Evolutionary conservation across 805 yeast genomes (phyloP), one percentile per base, ranked within the genome.

Genomic region (Crinitomyces ghanaensis): DNA sequence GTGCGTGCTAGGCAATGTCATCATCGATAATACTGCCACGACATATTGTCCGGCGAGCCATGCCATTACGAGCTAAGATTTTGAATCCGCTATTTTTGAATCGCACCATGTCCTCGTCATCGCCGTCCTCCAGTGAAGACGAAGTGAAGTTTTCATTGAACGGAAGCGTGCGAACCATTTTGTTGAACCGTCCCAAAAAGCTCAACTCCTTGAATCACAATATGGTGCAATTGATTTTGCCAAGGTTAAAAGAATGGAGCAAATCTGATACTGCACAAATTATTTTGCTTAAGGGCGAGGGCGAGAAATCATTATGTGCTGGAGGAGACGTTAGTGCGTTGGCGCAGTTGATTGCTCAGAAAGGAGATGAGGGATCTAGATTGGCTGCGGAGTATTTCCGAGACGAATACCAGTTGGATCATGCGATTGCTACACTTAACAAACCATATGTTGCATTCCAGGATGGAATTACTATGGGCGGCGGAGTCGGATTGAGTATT

Each of bases 401-500:
- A 39, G 54, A 66, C 35, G 97, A 88, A 59, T 88, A 91, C 61
- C 72, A 77, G 40, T 61, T 91, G 49, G 76, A 91, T 62, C 80
- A 76, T 50, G 60, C 77, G 32, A 63, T 86, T 39, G 77, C 93
- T 6, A 76, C 88, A n/a, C 85, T 74, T 40, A 63, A 75, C 38
- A 88, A 85, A 62, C 97, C 97, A 1, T 68, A 81, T 39, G 76
- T 91, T n/a, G 65, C 93, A 0, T 50, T 84, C 24, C 77, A 80
- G 74, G 77, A 91, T 51, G 96, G 97, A 15, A 82, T 88, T 47
- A 83, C 88, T 18, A 84, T 91, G 94, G 98, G 97, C 35, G 97
- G 97, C 33, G 97, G 97, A 46, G 94, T 85, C 28, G 97, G 98
- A 4, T 62, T 91, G 28, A 68, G 88, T 1, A 78, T 83, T 26